Conservation (phyloP, 2,329 filamentous ascomycete genomes). For the Colletotrichum sp. region DNA sequence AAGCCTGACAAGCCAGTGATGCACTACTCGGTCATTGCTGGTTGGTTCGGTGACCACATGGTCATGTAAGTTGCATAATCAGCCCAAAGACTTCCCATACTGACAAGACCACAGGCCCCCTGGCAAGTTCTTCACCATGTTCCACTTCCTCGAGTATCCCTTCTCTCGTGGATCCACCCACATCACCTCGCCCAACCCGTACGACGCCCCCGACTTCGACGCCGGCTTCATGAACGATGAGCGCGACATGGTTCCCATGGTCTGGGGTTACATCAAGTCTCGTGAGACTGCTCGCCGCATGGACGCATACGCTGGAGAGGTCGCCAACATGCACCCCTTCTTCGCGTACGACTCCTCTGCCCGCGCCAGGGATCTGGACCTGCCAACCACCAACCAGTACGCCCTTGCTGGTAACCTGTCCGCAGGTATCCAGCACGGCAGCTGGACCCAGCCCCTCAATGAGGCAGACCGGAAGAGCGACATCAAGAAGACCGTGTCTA, state of each 20-base stretch:
- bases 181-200: slow-evolving; percentile 74
- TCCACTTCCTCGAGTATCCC: slow-evolving; percentile 80
- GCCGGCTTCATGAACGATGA: slow-evolving; percentile 87
- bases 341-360: slow-evolving; percentile 74
- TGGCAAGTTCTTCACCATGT: slow-evolving; percentile 85
- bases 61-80: slow-evolving; percentile 47
- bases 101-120: slow-evolving; percentile 64
- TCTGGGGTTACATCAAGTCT: slow-evolving; percentile 85
- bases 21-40: slow-evolving; percentile 81
- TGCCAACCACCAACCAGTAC: slow-evolving; percentile 77
- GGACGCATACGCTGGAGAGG: slow-evolving; percentile 79
- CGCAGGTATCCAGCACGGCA: slow-evolving; percentile 75
- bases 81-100: slow-evolving; percentile 28
- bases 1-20: slow-evolving; percentile 88
- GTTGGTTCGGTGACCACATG: slow-evolving; percentile 68
- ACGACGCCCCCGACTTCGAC: slow-evolving; percentile 79
- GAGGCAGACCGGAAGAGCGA: slow-evolving; percentile 55
- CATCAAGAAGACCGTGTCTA: slow-evolving; percentile 59
- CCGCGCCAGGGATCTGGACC: slow-evolving; percentile 73
- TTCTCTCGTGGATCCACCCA: slow-evolving; percentile 77
- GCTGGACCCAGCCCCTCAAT: slow-evolving; percentile 68
- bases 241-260: slow-evolving; percentile 83
- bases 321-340: slow-evolving; percentile 71
- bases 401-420: slow-evolving; percentile 75
- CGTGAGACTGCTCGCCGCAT: slow-evolving; percentile 80